A percentile compares a stretch with the other conserved stretches of the same genome.
Conservation (phyloP, 192 early-diverging fungal species). For the Coemansia sp. region DNA sequence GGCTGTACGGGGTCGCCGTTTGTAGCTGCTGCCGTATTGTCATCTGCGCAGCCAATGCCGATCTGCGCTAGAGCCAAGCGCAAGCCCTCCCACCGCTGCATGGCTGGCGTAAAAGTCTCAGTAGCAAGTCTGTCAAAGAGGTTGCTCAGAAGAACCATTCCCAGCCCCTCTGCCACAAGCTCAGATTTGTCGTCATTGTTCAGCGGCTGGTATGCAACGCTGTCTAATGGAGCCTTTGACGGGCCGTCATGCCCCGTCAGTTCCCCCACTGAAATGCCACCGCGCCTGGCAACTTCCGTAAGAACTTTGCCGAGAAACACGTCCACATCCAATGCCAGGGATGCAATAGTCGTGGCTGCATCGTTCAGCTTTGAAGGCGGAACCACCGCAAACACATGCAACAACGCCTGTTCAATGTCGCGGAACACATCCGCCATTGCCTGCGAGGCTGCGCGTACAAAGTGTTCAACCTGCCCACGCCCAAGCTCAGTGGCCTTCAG, state of each 20-base stretch:
- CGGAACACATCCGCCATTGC: conserved; percentile 26
- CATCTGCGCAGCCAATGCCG: background rate
- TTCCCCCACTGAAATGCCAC: conserved; percentile 8
- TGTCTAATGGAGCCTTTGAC: background rate
- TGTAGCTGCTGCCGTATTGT: background rate
- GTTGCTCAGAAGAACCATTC: conserved; percentile 15
- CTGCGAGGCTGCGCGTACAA: conserved; percentile 19
- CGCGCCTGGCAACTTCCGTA: background rate
- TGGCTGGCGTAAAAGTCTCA: conserved; percentile 16
- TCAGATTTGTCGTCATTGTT: conserved; percentile 29
- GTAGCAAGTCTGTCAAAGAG: conserved; percentile 18
- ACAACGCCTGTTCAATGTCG: conserved; percentile 27
- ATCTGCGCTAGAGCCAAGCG: conserved; percentile 2
- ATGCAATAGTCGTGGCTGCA: conserved; percentile 8
- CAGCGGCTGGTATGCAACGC: conserved; percentile 27
- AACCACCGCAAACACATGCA: conserved; percentile 17
- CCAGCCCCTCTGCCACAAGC: conserved; percentile 19
- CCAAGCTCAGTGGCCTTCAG: conserved; percentile 13
- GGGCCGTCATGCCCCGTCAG: conserved; percentile 7
- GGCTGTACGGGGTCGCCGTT: background rate
- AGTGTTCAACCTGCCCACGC: conserved; percentile 11
- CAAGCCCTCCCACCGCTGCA: conserved; percentile 14
- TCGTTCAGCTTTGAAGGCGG: conserved; percentile 18
- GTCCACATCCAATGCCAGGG: conserved; percentile 14
- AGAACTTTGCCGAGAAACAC: conserved; percentile 1